Conservation (phyloP, 768 basidiomycete species). For the Floccularia luteovirens region DNA sequence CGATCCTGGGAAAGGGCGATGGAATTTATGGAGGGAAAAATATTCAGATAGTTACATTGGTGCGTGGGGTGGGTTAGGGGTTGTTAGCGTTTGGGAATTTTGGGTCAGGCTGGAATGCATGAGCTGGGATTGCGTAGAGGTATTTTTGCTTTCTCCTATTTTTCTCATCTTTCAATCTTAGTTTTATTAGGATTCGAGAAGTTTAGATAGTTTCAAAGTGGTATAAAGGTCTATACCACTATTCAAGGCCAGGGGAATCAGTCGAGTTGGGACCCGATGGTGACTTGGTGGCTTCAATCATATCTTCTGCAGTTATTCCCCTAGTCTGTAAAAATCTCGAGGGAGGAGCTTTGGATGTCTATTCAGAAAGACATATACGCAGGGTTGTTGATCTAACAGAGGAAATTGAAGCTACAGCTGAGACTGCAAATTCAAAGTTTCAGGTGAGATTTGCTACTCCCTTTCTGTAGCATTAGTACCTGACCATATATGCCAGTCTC, state of each 20-base stretch:
- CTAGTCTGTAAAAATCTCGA: constrained; percentile 67
- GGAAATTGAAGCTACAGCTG: constrained; percentile 72
- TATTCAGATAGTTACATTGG: constrained; percentile 79
- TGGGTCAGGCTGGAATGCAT: constrained; percentile 84
- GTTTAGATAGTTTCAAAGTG: constrained; percentile 78
- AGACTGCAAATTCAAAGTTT: constrained; percentile 51
- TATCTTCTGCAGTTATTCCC: constrained; percentile 78
- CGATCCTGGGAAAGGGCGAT: constrained; percentile 64
- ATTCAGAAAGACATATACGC: constrained; percentile 57
- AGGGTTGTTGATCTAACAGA: constrained; percentile 70
- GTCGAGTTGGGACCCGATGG: constrained; percentile 73
- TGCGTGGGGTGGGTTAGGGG: constrained; percentile 87
- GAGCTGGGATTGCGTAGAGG: constrained; percentile 85
- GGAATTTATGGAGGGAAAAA: constrained; percentile 64
- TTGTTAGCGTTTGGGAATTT: constrained; percentile 90
- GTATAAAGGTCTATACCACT: constrained; percentile 74
- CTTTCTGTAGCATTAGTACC: not conserved
- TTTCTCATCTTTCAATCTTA: constrained; percentile 5
- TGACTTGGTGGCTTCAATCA: constrained; percentile 82
- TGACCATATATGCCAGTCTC: constrained; percentile 28
- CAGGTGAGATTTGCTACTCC: constrained; percentile 35
- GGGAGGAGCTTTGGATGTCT: constrained; percentile 77
- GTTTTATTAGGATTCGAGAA: constrained; percentile 34
- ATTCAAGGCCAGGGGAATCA: constrained; percentile 57
- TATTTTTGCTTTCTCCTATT: constrained; percentile 14